Base-by-base conservation (phyloP, 2,329 filamentous ascomycete genomes). In the Pseudopyrenochaeta lycopersici region DNA sequence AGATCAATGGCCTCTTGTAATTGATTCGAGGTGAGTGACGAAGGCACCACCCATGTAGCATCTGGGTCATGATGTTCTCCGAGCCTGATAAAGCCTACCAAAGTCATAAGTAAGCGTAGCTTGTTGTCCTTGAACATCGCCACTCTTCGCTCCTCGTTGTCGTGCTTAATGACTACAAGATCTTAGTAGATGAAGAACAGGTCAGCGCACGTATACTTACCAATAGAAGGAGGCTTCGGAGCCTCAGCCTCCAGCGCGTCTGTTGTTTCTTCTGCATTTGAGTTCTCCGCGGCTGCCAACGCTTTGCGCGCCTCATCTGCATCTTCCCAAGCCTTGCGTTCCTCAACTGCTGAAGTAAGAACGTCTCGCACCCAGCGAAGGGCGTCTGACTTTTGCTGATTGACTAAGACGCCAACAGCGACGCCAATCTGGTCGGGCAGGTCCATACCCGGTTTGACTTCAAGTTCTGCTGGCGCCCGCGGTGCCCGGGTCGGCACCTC, bases 101-200 rank as follows among this genome's bases (percentile, higher is more conserved):
- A 82, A 1, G 82, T 88, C 84, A 98, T 89, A 3, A 99, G 84
- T 1, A 98, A 86, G 30, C 93, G 89, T 2, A 98, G 83, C 67
- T 94, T 89, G 9, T 90, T 88, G 74, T 98, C 96, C 71, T 92
- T 96, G 80, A 96, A 96, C 77, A 97, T 88, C 21, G 91, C 89
- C 18, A 83, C 84, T 45, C 88, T 87, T 35, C 88, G 86, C 43
- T 85, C 82, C 40, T 90, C 85, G 36, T 84, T 86, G 52, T 89
- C 86, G 0, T 90, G 82, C 45, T 82, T 84, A 58, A 64, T 60
- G 6, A 74, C 64, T 60, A 51, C 7, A 11, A 4, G 1, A 18
- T 40, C 29, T 66, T 63, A 70, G 50, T 35, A 49, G 2, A 64
- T 12, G 74, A 68, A 49, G 59, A 18, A 66, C 62, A 30, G 64